Conservation (phyloP, 2,329 filamentous ascomycete genomes). For the Zymoseptoria brevis region DNA sequence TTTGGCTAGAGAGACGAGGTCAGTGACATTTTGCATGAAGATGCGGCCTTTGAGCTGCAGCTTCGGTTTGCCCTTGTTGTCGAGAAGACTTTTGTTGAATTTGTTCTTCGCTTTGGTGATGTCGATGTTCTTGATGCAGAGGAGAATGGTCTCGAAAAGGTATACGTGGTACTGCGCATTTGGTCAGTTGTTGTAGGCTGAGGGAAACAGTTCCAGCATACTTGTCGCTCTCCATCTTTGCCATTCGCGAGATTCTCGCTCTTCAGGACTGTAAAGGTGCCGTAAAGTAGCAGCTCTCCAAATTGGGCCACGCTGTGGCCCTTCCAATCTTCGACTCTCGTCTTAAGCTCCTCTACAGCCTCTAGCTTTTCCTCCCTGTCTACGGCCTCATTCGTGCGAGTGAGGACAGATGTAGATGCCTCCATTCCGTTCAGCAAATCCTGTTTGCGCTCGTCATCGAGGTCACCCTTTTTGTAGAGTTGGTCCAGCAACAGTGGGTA, state of each 20-base stretch:
- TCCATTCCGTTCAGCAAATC: conserved; percentile 72
- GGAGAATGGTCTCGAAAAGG: conserved; percentile 86
- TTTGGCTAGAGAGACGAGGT: conserved; percentile 79
- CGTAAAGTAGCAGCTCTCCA: conserved; percentile 77
- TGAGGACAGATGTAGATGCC: conserved; percentile 71
- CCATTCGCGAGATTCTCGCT: conserved; percentile 38
- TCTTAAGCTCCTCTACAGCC: conserved; percentile 71
- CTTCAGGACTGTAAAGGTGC: conserved; percentile 86
- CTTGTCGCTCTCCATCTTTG: conserved; percentile 86
- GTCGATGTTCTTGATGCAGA: conserved; percentile 94
- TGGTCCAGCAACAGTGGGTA: conserved; percentile 88
- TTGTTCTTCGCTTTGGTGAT: conserved; percentile 70
- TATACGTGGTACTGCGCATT: conserved; percentile 80
- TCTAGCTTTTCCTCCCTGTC: conserved; percentile 78
- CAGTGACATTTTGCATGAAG: conserved; percentile 98
- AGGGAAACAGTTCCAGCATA: conserved; percentile 34
- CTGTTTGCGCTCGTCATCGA: conserved; percentile 59
- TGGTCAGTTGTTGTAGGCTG: background rate
- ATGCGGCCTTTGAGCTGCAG: conserved; percentile 93
- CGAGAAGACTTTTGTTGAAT: conserved; percentile 60
- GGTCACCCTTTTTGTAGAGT: conserved; percentile 71
- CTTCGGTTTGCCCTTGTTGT: conserved; percentile 64
- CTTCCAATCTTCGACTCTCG: conserved; percentile 94
- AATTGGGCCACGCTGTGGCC: conserved; percentile 85
- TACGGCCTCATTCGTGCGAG: conserved; percentile 83